Base-by-base conservation (phyloP, 176 grass and related monocot genomes). In the Chrysopogon serrulatus region DNA sequence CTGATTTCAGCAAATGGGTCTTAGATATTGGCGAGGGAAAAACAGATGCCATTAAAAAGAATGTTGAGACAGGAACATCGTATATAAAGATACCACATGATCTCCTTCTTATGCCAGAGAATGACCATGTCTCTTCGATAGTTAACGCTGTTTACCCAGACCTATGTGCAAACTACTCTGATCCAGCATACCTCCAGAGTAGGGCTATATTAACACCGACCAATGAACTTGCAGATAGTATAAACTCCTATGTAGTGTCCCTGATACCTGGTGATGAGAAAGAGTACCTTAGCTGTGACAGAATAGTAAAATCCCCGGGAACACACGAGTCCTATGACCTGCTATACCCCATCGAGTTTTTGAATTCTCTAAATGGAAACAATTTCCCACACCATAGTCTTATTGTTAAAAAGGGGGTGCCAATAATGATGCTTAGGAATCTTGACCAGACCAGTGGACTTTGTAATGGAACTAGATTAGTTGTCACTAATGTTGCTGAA, bases 371-470 rank as follows among this genome's bases (percentile, higher is more conserved):
- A 1, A 56, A n/a, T 19, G 53, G 53, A 1, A 56, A 56, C 6
- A 27, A 64, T 39, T 34, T 69, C 4, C 72, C 56, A 13, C 14
- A 85, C 10, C 83, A 85, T 57, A 10, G 35, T 2, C 6, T 85
- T 1, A 2, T 34, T 1, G n/a, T 78, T 1, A 85, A 78, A 60
- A 53, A 54, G 30, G 83, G 73, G 0, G 30, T 28, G 1, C 71
- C 73, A n/a, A 70, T 78, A 7, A 85, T 85, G 83, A 21, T 85
- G 12, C 53, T 81, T 2, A 7, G 79, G 1, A 82, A 82, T 3
- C 11, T 82, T 2, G 23, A 53, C 15, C 79, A 41, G 35, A 0
- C 36, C 0, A 8, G 4, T 32, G 73, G 60, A 0, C 8, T 85
- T 1, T 85, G 83, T 12, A 85, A 85, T 57, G 65, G 65, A 2